These are phyloP conservation scores for Isoetes engelmannii DNA, from an alignment of 83 land plant genomes.

Conservation along the genomic window DNA sequence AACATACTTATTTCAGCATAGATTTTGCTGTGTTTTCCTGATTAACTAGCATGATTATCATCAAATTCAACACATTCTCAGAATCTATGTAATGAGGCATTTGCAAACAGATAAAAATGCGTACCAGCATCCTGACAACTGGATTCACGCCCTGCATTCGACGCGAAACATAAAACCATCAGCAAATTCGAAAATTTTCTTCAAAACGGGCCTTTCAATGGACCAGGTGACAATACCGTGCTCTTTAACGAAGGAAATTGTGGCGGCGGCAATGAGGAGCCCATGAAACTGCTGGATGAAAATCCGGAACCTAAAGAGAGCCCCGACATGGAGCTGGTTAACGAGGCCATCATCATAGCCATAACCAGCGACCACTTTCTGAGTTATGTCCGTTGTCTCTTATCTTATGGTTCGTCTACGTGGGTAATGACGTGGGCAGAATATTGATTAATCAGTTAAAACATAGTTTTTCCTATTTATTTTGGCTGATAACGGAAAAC, in stretches of 20 bases:
- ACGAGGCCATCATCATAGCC: conserved; percentile 1
- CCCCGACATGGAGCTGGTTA: conserved; percentile 7
- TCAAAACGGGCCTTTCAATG: not conserved
- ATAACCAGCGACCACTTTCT: no score
- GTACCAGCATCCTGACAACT: not conserved
- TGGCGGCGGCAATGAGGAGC: not conserved
- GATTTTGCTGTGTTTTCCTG: no score
- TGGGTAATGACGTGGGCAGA: no score
- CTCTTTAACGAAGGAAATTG: not conserved
- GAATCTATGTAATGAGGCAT: not conserved
- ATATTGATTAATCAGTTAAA: no score
- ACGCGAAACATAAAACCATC: not conserved
- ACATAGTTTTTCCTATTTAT: no score
- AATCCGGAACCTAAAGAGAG: not conserved
- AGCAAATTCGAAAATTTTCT: not conserved
- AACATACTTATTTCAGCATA: no score
- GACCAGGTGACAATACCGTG: not conserved
- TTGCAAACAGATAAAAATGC: not conserved
- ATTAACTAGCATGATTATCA: not conserved
- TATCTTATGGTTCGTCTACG: no score
- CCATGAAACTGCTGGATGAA: not conserved
- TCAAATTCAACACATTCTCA: not conserved
- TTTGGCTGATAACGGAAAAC: no score
- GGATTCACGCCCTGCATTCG: not conserved
- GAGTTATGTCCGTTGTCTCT: no score